These are phyloP conservation scores for Craspedostauros australis DNA, from an alignment of 108 stramenopile genomes.

Conservation along the genomic window DNA sequence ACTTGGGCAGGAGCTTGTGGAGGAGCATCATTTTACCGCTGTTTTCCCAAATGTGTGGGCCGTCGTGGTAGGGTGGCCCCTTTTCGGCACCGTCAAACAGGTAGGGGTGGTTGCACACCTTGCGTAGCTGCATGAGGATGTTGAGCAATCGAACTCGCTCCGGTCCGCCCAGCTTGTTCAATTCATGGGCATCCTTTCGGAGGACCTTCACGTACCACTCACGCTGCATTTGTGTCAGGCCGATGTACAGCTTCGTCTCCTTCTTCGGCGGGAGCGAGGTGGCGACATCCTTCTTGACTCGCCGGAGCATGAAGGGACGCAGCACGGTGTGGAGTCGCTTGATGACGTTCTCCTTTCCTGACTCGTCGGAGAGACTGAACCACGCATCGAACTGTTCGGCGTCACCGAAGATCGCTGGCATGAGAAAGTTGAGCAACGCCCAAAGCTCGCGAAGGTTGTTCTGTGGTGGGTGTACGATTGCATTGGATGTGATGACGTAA, in stretches of 20 bases:
- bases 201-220: conserved; percentile 93
- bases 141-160: conserved; percentile 89
- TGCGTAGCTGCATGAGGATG: conserved; percentile 96
- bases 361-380: conserved; percentile 74
- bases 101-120: conserved; percentile 99
- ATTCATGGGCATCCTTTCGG: conserved; percentile 85
- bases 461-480: too few relatives aligned
- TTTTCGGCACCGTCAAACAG: conserved; percentile 96
- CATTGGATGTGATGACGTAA: too few relatives aligned
- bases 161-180: conserved; percentile 92
- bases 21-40: conserved; percentile 89
- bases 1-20: conserved; percentile 92
- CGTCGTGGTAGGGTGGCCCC: conserved; percentile 95
- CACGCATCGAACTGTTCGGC: conserved; percentile 95
- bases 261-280: conserved; percentile 92
- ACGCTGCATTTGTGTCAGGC: conserved; percentile 93
- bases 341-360: conserved; percentile 90
- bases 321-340: conserved; percentile 95
- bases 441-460: conserved; percentile 92
- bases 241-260: conserved; percentile 91
- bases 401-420: conserved; percentile 95
- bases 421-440: conserved; percentile 88
- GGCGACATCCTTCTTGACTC: conserved; percentile 97
- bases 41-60: conserved; percentile 98
- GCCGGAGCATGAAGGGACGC: conserved; percentile 96